These are phyloP conservation scores for Tetracladium maxilliforme DNA, from an alignment of 2,329 filamentous ascomycete genomes.

Conservation along the genomic window DNA sequence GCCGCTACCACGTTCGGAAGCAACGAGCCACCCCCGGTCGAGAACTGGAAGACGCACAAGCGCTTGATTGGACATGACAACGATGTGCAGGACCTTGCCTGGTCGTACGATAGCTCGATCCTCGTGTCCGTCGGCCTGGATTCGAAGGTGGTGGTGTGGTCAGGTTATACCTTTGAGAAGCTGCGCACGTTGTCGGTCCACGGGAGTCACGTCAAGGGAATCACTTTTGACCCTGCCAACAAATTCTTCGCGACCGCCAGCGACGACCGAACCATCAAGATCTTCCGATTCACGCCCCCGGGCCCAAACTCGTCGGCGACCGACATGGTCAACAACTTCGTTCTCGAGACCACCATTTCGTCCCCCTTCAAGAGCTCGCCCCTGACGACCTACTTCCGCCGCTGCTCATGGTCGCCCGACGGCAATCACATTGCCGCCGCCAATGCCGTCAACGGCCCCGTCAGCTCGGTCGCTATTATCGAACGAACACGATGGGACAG, in stretches of 20 bases:
- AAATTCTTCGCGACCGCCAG: slow-evolving; percentile 98
- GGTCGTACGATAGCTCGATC: slow-evolving; percentile 92
- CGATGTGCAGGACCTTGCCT: slow-evolving; percentile 93
- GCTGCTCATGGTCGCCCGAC: slow-evolving; percentile 96
- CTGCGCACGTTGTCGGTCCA: slow-evolving; percentile 87
- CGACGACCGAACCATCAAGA: slow-evolving; percentile 91
- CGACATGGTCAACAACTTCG: slow-evolving; percentile 94
- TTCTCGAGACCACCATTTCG: slow-evolving; percentile 81
- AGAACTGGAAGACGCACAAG: slow-evolving; percentile 95
- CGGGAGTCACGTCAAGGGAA: slow-evolving; percentile 95
- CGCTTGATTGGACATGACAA: slow-evolving; percentile 94
- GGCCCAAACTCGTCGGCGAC: slow-evolving; percentile 83
- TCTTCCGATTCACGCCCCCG: slow-evolving; percentile 88
- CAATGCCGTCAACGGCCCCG: slow-evolving; percentile 92
- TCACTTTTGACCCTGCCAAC: slow-evolving; percentile 96
- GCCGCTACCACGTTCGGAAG: slow-evolving; percentile 36
- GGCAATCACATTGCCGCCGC: slow-evolving; percentile 93
- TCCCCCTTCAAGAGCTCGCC: slow-evolving; percentile 82
- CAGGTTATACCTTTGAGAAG: slow-evolving; percentile 94
- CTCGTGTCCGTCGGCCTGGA: slow-evolving; percentile 92
- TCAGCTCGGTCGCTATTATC: slow-evolving; percentile 93
- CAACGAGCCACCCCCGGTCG: slow-evolving; percentile 81
- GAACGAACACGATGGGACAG: slow-evolving; percentile 87
- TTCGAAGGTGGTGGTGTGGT: slow-evolving; percentile 98
- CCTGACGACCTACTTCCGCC: slow-evolving; percentile 88